Percentiles rank a stretch among this genome's conserved stretches.
These are phyloP conservation scores for Colletotrichum costaricense DNA, from an alignment of 2,329 filamentous ascomycete genomes.

Conservation along the genomic window DNA sequence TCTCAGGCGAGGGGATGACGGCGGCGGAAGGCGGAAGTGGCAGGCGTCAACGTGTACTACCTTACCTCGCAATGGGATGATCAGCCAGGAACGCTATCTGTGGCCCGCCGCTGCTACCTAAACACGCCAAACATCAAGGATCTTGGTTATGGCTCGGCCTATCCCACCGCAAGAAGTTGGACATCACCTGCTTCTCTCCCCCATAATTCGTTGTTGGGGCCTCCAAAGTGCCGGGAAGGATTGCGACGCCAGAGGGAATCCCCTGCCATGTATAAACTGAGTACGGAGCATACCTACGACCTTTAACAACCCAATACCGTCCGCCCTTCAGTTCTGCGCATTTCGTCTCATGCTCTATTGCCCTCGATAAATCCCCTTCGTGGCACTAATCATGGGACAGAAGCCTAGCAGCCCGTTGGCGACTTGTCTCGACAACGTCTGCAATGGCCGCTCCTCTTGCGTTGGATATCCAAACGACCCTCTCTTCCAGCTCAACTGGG, in stretches of 20 bases:
- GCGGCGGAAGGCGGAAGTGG: neutral
- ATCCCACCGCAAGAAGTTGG: neutral
- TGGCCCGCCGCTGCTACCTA: neutral
- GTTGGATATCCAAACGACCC: conserved; percentile 57
- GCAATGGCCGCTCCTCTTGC: conserved; percentile 56
- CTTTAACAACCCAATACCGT: neutral
- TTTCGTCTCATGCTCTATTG: neutral
- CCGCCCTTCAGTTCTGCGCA: neutral
- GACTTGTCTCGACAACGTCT: conserved; percentile 59
- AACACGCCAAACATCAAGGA: neutral
- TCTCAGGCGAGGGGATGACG: neutral
- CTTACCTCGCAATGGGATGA: conserved; percentile 1
- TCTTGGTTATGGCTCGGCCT: neutral
- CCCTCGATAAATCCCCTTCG: neutral
- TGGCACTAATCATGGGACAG: conserved; percentile 53
- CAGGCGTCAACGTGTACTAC: neutral
- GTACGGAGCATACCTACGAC: neutral
- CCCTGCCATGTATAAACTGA: conserved; percentile 16
- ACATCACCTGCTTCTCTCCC: neutral
- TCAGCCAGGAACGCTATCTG: neutral
- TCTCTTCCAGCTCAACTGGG: conserved; percentile 61
- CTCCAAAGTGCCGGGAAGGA: neutral
- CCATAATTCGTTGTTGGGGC: neutral
- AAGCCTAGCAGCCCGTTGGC: conserved; percentile 52
- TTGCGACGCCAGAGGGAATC: neutral